Conservation (phyloP, 805 yeast genomes). For the Candida ulmi region DNA sequence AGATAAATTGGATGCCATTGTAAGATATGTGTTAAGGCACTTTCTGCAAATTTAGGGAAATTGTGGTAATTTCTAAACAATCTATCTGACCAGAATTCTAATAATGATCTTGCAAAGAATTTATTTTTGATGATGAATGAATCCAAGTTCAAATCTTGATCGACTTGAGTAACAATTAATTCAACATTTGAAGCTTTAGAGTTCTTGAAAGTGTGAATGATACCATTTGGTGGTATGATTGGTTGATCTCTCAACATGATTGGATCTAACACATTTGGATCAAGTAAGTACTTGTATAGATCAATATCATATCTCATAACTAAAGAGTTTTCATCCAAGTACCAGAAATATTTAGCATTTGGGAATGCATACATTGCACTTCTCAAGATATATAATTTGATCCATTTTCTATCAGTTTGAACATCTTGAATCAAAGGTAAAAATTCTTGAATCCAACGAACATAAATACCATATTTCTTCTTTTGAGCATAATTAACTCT, state of each 20-base stretch:
- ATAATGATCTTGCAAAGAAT: slow-evolving; percentile 54
- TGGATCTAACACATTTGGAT: slow-evolving; percentile 54
- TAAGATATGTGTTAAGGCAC: slow-evolving; percentile 78
- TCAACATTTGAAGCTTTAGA: slow-evolving; percentile 48
- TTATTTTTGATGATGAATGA: slow-evolving; percentile 72
- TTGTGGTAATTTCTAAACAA: slow-evolving; percentile 58
- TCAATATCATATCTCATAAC: slow-evolving; percentile 68
- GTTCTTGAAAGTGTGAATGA: slow-evolving; percentile 62
- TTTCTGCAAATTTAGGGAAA: slow-evolving; percentile 52
- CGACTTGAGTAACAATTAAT: slow-evolving; percentile 66
- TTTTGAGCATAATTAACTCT: slow-evolving; percentile 82
- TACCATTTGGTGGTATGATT: slow-evolving; percentile 61
- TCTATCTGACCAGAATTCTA: slow-evolving; percentile 79
- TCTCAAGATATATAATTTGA: slow-evolving; percentile 55
- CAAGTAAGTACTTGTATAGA: slow-evolving; percentile 52
- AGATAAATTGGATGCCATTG: slow-evolving; percentile 93
- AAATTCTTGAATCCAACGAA: slow-evolving; percentile 84
- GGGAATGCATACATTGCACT: slow-evolving; percentile 96
- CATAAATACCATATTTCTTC: slow-evolving; percentile 77
- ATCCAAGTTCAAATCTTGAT: slow-evolving; percentile 54
- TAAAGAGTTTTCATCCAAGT: slow-evolving; percentile 69
- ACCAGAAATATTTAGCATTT: slow-evolving; percentile 86
- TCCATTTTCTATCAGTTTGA: slow-evolving; percentile 51
- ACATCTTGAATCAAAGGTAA: slow-evolving; percentile 49
- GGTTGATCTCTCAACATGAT: slow-evolving; percentile 68